These are phyloP conservation scores for Diaporthe citrichinensis DNA, from an alignment of 2,329 filamentous ascomycete species.

Conservation along the genomic window DNA sequence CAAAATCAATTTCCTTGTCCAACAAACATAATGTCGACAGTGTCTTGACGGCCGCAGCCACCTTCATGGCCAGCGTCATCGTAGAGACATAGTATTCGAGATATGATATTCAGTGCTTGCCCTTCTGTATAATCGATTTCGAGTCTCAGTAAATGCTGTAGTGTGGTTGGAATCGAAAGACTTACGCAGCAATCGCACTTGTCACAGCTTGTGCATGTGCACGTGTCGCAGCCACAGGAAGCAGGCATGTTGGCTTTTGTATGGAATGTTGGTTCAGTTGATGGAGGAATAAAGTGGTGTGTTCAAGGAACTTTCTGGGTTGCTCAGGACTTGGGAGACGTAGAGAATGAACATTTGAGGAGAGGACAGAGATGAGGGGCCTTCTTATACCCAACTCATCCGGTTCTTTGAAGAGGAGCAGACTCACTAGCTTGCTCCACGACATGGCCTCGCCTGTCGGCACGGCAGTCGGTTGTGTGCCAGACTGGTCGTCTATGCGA, in stretches of 20 bases:
- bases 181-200: conserved; percentile 39
- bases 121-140: not conserved
- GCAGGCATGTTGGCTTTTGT: conserved; percentile 31
- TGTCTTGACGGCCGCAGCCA: not conserved
- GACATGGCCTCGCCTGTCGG: conserved; percentile 2
- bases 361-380: not conserved
- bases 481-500: not conserved
- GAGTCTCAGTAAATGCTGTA: not conserved
- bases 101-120: conserved; percentile 5
- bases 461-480: conserved; percentile 4
- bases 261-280: not conserved
- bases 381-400: conserved; percentile 27
- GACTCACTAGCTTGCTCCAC: not conserved
- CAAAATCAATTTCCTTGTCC: not conserved
- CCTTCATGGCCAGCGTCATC: not conserved
- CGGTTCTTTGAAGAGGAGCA: not conserved
- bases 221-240: conserved; percentile 33
- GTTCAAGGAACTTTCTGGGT: not conserved
- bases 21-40: not conserved
- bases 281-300: not conserved
- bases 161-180: not conserved
- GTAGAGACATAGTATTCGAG: too few species aligned
- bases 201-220: conserved; percentile 36
- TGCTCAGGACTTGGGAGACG: not conserved
- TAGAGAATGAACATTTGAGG: too few species aligned